Evolutionary conservation across 352 stramenopile genomes (phyloP).

Genomic region (Pythium guiyangense): DNA sequence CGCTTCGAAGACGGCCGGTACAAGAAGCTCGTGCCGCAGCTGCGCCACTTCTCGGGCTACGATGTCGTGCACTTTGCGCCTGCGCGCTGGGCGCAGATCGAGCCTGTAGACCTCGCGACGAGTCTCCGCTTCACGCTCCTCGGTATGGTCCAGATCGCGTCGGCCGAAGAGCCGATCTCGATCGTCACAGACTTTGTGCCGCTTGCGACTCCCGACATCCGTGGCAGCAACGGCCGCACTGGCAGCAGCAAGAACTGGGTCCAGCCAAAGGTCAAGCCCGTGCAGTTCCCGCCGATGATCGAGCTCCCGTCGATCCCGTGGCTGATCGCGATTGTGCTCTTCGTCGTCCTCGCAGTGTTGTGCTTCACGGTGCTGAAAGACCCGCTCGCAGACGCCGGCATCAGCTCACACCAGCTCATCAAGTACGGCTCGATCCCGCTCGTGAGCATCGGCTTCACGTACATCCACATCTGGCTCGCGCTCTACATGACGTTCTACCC

Average conservation of each 20-base stretch:
- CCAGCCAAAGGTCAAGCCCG: slow-evolving; percentile 29
- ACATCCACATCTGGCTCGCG: slow-evolving; percentile 94
- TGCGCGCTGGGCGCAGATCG: slow-evolving; percentile 47
- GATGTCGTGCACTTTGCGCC: slow-evolving; percentile 70
- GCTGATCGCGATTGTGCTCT: slow-evolving; percentile 36
- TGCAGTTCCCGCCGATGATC: slow-evolving; percentile 82
- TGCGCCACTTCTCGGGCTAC: slow-evolving; percentile 56
- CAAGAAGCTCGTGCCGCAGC: slow-evolving; percentile 34
- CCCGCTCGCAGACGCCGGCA: slow-evolving; percentile 41
- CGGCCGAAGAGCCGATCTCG: slow-evolving; percentile 45
- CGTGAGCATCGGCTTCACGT: slow-evolving; percentile 90
- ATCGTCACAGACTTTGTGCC: slow-evolving; percentile 82
- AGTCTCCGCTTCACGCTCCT: slow-evolving; percentile 84
- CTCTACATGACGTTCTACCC: slow-evolving; percentile 99
- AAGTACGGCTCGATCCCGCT: slow-evolving; percentile 83
- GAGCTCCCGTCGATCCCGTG: slow-evolving; percentile 66
- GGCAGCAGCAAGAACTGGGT: slow-evolving; percentile 5
- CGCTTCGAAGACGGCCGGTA: slow-evolving; percentile 76
- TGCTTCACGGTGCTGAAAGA: slow-evolving; percentile 77
- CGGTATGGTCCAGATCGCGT: slow-evolving; percentile 81
- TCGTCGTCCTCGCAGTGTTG: slow-evolving; percentile 46
- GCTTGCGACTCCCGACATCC: slow-evolving; percentile 16
- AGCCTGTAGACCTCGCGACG: slow-evolving; percentile 58
- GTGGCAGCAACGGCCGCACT: slow-evolving; percentile 12
- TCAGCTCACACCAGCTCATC: slow-evolving; percentile 59